Percentiles rank a stretch among this genome's conserved stretches.
Evolutionary conservation across 2,329 filamentous ascomycete species (phyloP).

Genomic region (Nemania sp.): DNA sequence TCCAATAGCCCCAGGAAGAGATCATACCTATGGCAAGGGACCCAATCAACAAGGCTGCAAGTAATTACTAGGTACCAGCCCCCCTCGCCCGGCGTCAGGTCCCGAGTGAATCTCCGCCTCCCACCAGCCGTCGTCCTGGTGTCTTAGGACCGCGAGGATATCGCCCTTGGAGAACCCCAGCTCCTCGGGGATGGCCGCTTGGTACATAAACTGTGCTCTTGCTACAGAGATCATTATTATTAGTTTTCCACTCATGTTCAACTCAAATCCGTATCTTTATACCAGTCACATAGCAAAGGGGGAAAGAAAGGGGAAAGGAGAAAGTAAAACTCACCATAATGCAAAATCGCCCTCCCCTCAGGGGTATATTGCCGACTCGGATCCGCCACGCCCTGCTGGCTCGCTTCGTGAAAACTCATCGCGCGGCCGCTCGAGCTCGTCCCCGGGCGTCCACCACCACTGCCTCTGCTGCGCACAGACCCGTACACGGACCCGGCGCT

Average conservation of each 20-base stretch:
- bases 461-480: slow-evolving; percentile 50
- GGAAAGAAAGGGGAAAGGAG: not conserved
- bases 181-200: slow-evolving; percentile 93
- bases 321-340: slow-evolving; percentile 79
- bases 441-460: slow-evolving; percentile 52
- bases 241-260: no score
- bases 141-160: slow-evolving; percentile 80
- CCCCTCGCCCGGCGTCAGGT: slow-evolving; percentile 55
- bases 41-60: slow-evolving; percentile 50
- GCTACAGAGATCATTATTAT: slow-evolving; percentile 64
- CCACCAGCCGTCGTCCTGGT: slow-evolving; percentile 99
- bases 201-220: slow-evolving; percentile 90
- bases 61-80: slow-evolving; percentile 71
- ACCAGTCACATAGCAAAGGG: no score
- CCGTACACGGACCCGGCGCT: slow-evolving; percentile 58
- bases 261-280: no score
- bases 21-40: no score
- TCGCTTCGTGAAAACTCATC: slow-evolving; percentile 63
- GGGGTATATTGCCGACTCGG: slow-evolving; percentile 78
- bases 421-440: slow-evolving; percentile 48
- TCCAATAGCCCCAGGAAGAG: no score
- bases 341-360: slow-evolving; percentile 84
- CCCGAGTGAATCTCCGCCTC: slow-evolving; percentile 87
- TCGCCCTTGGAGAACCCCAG: slow-evolving; percentile 92
- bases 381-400: slow-evolving; percentile 90